Conservation (phyloP, 1,284 basidiomycete species). For the Irpex rosettiformis region DNA sequence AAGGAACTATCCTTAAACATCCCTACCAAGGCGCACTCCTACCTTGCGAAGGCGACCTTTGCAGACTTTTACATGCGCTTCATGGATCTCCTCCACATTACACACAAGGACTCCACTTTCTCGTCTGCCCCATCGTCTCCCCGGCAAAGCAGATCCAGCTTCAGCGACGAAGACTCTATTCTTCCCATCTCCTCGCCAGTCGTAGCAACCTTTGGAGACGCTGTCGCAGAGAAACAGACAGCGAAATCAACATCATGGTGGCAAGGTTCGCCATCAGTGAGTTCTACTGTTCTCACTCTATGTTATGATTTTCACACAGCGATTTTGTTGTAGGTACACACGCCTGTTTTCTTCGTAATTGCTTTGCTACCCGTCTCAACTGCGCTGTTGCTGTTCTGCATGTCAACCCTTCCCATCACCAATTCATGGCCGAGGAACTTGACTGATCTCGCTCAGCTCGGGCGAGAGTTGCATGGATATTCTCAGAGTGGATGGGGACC, state of each 20-base stretch:
- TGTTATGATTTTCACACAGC: not conserved
- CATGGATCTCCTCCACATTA: conserved; percentile 48
- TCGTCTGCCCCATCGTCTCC: conserved; percentile 48
- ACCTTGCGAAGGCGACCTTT: conserved; percentile 40
- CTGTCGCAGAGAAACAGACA: conserved; percentile 37
- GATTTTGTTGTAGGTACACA: conserved; percentile 43
- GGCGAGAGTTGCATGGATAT: conserved; percentile 72
- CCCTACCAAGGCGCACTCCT: conserved; percentile 17
- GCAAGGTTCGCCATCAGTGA: conserved; percentile 44
- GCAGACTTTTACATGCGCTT: conserved; percentile 46
- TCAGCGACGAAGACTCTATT: conserved; percentile 50
- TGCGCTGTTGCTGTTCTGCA: conserved; percentile 42
- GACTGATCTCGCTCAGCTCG: conserved; percentile 69
- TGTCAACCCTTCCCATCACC: conserved; percentile 66
- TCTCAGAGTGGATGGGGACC: conserved; percentile 63
- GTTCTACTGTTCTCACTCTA: conserved; percentile 26
- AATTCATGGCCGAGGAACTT: conserved; percentile 73
- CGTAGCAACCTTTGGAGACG: conserved; percentile 47
- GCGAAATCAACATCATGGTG: conserved; percentile 34
- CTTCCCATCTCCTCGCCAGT: conserved; percentile 68
- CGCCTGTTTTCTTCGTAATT: conserved; percentile 64
- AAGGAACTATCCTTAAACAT: conserved; percentile 17
- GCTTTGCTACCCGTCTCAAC: conserved; percentile 65
- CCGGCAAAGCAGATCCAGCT: conserved; percentile 37
- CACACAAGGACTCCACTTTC: conserved; percentile 22